phyloP scores from a whole-genome alignment of 2,329 filamentous ascomycete species.

The Fusarium verrucosum region DNA sequence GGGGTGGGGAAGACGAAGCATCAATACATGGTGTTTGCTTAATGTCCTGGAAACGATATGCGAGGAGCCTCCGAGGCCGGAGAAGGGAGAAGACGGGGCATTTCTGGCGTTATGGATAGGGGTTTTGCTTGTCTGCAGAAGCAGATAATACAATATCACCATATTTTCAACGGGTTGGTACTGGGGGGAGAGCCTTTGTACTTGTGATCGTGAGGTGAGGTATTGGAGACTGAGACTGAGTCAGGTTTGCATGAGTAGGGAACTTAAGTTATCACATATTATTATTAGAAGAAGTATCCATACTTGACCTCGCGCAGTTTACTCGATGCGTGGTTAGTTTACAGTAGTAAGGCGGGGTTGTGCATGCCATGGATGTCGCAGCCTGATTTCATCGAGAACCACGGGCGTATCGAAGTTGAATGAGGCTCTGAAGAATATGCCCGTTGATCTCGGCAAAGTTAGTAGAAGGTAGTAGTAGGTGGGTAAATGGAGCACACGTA shows the following conservation, averaged over 20 bases:
- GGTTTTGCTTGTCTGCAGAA: constrained; percentile 27
- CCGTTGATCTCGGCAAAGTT: background rate
- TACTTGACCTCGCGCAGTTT: background rate
- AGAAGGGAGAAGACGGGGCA: constrained; percentile 29
- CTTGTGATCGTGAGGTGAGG: no score
- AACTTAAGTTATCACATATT: background rate
- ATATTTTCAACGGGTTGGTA: background rate
- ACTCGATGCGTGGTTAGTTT: background rate
- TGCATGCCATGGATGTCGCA: background rate
- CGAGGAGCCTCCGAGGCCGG: constrained; percentile 15
- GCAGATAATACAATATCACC: constrained; percentile 32
- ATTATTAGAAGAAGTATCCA: background rate
- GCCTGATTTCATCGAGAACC: background rate
- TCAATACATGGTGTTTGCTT: constrained; percentile 1
- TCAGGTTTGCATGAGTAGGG: background rate
- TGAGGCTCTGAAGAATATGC: background rate
- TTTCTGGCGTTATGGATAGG: constrained; percentile 38
- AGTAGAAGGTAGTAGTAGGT: background rate
- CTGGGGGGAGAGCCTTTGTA: no score
- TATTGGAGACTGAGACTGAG: background rate
- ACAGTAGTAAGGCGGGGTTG: background rate
- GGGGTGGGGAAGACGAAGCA: constrained; percentile 3
- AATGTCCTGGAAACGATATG: constrained; percentile 10
- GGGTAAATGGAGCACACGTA: background rate
- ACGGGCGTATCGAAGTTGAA: background rate